These are phyloP conservation scores for Lavandula angustifolia DNA, from an alignment of 257 asterid genomes.

Conservation along the genomic window DNA sequence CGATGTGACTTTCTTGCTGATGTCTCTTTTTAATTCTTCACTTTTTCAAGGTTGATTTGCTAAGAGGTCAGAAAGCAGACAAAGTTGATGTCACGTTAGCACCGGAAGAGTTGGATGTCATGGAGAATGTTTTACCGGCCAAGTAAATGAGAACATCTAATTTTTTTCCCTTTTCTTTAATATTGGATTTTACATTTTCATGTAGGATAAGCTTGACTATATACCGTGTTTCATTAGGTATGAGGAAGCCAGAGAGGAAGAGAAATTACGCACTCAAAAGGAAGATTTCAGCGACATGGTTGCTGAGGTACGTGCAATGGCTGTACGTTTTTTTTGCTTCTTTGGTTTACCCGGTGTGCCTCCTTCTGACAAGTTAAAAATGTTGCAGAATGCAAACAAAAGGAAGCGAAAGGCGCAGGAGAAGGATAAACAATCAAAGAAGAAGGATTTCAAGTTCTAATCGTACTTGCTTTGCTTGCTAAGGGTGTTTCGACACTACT, in stretches of 20 bases:
- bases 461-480: too few relatives aligned
- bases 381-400: slow-evolving; percentile 75
- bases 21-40: neutral
- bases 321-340: too few relatives aligned
- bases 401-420: slow-evolving; percentile 93
- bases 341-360: too few relatives aligned
- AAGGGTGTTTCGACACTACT: too few relatives aligned
- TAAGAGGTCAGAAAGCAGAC: slow-evolving; percentile 89
- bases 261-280: slow-evolving; percentile 70
- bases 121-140: slow-evolving; percentile 94
- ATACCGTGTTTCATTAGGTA: slow-evolving; percentile 45
- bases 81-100: slow-evolving; percentile 88
- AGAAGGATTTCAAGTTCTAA: slow-evolving; percentile 80
- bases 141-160: slow-evolving; percentile 45
- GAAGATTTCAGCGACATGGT: slow-evolving; percentile 99
- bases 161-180: too few relatives aligned
- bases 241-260: slow-evolving; percentile 98
- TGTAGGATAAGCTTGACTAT: slow-evolving; percentile 14
- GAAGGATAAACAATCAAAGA: slow-evolving; percentile 84
- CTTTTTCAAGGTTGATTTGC: slow-evolving; percentile 70
- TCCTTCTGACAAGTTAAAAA: slow-evolving; percentile 16
- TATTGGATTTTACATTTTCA: neutral
- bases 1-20: neutral
- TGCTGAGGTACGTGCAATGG: slow-evolving; percentile 62
- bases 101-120: slow-evolving; percentile 83